phyloP scores from a whole-genome alignment of 768 basidiomycete genomes.

The Podaxis sp. region DNA sequence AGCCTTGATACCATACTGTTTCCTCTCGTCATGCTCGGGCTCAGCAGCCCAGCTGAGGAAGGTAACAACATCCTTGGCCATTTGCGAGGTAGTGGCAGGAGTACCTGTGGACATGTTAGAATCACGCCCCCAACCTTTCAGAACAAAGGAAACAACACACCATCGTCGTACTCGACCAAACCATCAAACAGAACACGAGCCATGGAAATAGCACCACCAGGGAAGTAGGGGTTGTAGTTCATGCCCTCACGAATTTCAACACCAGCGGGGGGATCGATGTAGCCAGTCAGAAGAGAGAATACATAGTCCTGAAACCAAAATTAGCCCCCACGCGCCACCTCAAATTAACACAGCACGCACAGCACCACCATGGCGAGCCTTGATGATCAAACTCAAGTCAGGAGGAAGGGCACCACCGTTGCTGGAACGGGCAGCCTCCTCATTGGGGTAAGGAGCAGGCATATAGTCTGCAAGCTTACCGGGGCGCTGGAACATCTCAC shows the following conservation, averaged over 20 bases:
- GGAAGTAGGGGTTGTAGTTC: slow-evolving; percentile 99
- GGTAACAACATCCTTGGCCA: slow-evolving; percentile 97
- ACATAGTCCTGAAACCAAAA: slow-evolving; percentile 74
- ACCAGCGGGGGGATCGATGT: slow-evolving; percentile 93
- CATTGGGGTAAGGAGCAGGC: slow-evolving; percentile 93
- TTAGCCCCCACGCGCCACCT: background rate
- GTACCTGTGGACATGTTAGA: slow-evolving; percentile 53
- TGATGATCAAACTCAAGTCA: slow-evolving; percentile 94
- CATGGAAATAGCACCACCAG: slow-evolving; percentile 98
- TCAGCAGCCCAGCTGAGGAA: slow-evolving; percentile 98
- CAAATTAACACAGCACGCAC: slow-evolving; percentile 45
- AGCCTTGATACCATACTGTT: slow-evolving; percentile 95
- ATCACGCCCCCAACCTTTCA: background rate
- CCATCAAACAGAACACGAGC: slow-evolving; percentile 95
- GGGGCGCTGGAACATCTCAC: slow-evolving; percentile 98
- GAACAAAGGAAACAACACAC: slow-evolving; percentile 27
- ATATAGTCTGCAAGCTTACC: slow-evolving; percentile 98
- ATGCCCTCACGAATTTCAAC: slow-evolving; percentile 94
- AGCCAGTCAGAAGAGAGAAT: slow-evolving; percentile 95
- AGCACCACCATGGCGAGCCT: slow-evolving; percentile 95
- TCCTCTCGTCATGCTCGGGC: slow-evolving; percentile 96
- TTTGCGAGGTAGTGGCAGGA: slow-evolving; percentile 94
- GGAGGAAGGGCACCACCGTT: slow-evolving; percentile 96
- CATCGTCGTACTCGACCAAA: slow-evolving; percentile 94
- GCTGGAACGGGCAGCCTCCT: slow-evolving; percentile 91